phyloP scores from a whole-genome alignment of 768 basidiomycete genomes.

The Tylopilus felleus region DNA sequence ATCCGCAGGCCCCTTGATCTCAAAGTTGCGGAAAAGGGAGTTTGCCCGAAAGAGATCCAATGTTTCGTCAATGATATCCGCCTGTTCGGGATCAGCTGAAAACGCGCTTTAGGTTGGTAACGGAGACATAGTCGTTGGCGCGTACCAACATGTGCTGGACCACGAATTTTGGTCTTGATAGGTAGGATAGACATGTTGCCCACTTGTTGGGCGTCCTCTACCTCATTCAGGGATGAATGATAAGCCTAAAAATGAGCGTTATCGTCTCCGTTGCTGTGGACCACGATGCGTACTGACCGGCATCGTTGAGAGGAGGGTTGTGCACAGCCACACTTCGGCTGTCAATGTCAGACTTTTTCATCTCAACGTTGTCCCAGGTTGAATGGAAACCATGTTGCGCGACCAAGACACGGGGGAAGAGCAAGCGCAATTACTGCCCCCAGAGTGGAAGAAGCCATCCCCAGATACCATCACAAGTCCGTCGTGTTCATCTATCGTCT shows the following conservation, averaged over 20 bases:
- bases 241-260: slow-evolving; percentile 64
- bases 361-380: neutral
- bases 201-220: slow-evolving; percentile 73
- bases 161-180: slow-evolving; percentile 87
- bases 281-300: slow-evolving; percentile 43
- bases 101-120: slow-evolving; percentile 11
- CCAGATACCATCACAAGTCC: slow-evolving; percentile 77
- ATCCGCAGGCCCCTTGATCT: slow-evolving; percentile 98
- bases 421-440: slow-evolving; percentile 42
- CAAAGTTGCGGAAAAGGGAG: slow-evolving; percentile 98
- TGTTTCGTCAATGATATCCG: slow-evolving; percentile 94
- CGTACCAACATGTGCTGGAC: slow-evolving; percentile 82
- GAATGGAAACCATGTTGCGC: slow-evolving; percentile 19
- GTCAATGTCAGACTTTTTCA: neutral
- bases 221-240: slow-evolving; percentile 91
- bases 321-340: slow-evolving; percentile 21
- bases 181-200: slow-evolving; percentile 91
- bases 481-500: slow-evolving; percentile 18
- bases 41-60: slow-evolving; percentile 97
- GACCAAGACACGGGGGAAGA: slow-evolving; percentile 33
- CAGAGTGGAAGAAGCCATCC: slow-evolving; percentile 49
- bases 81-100: slow-evolving; percentile 70
- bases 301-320: slow-evolving; percentile 39
- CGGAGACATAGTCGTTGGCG: slow-evolving; percentile 7
- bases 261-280: slow-evolving; percentile 1